Base-by-base conservation (phyloP, 768 basidiomycete genomes). In the Termitomyces sp. region DNA sequence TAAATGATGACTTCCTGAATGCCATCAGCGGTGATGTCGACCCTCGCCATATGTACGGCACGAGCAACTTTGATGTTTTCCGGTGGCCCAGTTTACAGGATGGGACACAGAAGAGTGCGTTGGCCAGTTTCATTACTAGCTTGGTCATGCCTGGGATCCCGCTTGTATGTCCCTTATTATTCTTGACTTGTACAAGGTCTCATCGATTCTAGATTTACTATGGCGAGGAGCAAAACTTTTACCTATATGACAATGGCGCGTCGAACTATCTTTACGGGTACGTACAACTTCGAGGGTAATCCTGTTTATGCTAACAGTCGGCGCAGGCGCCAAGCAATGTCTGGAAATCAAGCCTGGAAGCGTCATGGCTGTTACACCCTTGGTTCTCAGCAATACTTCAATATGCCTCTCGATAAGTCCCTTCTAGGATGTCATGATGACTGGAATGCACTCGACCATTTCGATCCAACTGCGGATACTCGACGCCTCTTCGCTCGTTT, bases 51-150 rank as follows among this genome's bases (percentile, higher is more conserved):
- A 84, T 94, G 88, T 94, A 79, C 66, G 94, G 94, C 40, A 86
- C 86, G n/a, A 89, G 88, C 67, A 95, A 96, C 67, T 95, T 95
- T 74, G 94, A 96, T 76, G 82, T 97, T 10, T 97, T 89, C 79
- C 81, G 94, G 55, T 97, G 94, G 94, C 92, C 91, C 3, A 85
- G 88, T 71, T 68, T 97, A 63, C 83, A 88, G 64, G 90, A 92
- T 64, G 94, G 94, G 19, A 88, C 86, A 1, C 82, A 89, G 64
- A 80, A 80, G 63, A 86, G 88, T 56, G 86, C 80, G 14, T 69
- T 95, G 51, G 94, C 79, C 0, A 82, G 87, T 11, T 96, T 95
- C 67, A 79, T 96, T 63, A 83, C 86, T 34, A 79, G 81, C 28
- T 65, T 96, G 61, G 76, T 94, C 27, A 87, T 94, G 86, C 94